Evolutionary conservation across 257 asterid species (phyloP).

Genomic region (Striga asiatica): DNA sequence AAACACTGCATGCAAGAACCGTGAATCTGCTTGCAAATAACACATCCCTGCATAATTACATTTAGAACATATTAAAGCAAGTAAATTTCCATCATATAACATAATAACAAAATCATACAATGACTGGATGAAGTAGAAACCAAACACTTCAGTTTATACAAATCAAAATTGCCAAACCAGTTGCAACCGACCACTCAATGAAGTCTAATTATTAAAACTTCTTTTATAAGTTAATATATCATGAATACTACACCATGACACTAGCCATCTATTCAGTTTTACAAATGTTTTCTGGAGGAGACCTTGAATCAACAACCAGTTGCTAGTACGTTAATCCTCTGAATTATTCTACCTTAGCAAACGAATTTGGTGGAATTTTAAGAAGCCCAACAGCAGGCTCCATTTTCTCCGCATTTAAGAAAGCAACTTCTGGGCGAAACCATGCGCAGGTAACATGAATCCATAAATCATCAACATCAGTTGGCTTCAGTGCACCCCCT

Average conservation of each 20-base stretch:
- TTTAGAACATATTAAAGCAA: background rate
- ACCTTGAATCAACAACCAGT: background rate
- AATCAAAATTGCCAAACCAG: slow-evolving; percentile 2
- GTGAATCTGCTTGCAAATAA: slow-evolving; percentile 76
- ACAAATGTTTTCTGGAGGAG: background rate
- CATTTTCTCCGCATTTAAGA: slow-evolving; percentile 62
- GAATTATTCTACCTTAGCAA: slow-evolving; percentile 48
- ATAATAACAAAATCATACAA: background rate
- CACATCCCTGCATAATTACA: slow-evolving; percentile 54
- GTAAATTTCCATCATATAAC: background rate
- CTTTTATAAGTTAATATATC: slow-evolving; percentile 5
- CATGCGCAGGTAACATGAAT: slow-evolving; percentile 96
- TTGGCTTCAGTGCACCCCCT: slow-evolving; percentile 97
- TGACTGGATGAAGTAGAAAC: background rate
- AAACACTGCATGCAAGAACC: slow-evolving; percentile 90
- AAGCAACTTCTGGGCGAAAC: slow-evolving; percentile 89
- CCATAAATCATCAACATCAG: slow-evolving; percentile 75
- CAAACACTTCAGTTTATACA: background rate
- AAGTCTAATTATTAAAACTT: background rate
- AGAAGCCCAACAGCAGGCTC: slow-evolving; percentile 87
- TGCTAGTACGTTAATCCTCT: slow-evolving; percentile 10
- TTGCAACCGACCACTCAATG: background rate
- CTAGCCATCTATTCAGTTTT: slow-evolving; percentile 7
- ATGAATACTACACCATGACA: background rate
- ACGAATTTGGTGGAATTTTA: slow-evolving; percentile 57